phyloP scores from a whole-genome alignment of 805 yeast genomes.

The Naumovozyma dairenensis region DNA sequence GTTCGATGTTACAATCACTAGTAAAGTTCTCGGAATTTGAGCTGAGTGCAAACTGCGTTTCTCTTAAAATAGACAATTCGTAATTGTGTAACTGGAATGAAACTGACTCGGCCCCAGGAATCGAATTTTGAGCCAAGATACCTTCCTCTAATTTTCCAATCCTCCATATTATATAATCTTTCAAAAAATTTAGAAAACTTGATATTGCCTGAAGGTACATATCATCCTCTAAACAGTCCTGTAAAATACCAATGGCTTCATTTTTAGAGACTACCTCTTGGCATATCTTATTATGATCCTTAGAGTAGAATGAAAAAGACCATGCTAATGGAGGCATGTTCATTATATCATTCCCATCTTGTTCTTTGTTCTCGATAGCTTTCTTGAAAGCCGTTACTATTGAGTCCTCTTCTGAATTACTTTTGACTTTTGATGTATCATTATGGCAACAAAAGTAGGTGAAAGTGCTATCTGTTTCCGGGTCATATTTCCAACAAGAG shows the following conservation, averaged over 20 bases:
- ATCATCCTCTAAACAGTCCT: conserved; percentile 3
- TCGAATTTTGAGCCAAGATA: no score
- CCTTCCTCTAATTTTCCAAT: conserved; percentile 1
- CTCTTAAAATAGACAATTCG: no score
- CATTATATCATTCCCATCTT: conserved; percentile 8
- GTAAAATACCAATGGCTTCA: conserved; percentile 7
- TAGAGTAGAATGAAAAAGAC: conserved; percentile 9
- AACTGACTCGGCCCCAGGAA: no score
- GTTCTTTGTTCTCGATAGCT: conserved; percentile 4
- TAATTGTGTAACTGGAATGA: no score
- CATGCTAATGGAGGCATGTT: conserved; percentile 16
- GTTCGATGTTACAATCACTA: no score
- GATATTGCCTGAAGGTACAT: conserved; percentile 2
- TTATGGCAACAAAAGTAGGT: conserved; percentile 7
- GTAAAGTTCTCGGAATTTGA: no score
- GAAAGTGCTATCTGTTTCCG: conserved; percentile 5
- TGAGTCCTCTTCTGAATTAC: background rate
- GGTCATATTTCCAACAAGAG: conserved; percentile 9
- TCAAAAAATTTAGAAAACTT: conserved; percentile 6
- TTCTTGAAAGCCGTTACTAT: conserved; percentile 4
- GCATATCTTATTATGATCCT: conserved; percentile 2
- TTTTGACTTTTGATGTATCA: background rate
- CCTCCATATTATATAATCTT: conserved; percentile 8
- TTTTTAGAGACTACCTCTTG: conserved; percentile 6
- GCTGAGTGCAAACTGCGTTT: no score